These are phyloP conservation scores for Sistotremastrum suecicum DNA, from an alignment of 768 basidiomycete genomes.

Conservation along the genomic window DNA sequence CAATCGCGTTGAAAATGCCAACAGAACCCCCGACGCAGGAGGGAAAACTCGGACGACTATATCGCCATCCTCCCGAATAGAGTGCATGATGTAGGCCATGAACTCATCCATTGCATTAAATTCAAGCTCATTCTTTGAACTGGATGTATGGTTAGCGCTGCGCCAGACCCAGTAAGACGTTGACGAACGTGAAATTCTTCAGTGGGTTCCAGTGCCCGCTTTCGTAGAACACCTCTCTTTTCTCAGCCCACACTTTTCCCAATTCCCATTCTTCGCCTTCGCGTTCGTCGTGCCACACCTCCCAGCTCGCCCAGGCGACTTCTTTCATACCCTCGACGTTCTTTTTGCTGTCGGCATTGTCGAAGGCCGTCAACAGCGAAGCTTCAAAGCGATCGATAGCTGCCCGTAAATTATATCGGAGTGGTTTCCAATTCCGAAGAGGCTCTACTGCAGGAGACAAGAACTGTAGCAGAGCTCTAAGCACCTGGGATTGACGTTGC, in stretches of 20 bases:
- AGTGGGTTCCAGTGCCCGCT: conserved; percentile 64
- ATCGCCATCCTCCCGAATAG: conserved; percentile 62
- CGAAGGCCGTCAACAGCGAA: conserved; percentile 74
- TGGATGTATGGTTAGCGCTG: conserved; percentile 11
- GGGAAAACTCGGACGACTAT: conserved; percentile 83
- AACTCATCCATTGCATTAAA: conserved; percentile 93
- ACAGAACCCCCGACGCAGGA: conserved; percentile 55
- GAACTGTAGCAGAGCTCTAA: conserved; percentile 63
- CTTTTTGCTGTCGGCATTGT: conserved; percentile 59
- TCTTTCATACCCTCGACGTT: conserved; percentile 72
- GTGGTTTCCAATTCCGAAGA: conserved; percentile 46
- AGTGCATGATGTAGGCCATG: conserved; percentile 51
- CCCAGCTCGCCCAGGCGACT: conserved; percentile 76
- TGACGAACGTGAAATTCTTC: conserved; percentile 64
- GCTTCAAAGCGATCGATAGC: conserved; percentile 86
- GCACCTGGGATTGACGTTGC: conserved; percentile 44
- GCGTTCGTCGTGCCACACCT: conserved; percentile 41
- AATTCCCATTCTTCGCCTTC: conserved; percentile 70
- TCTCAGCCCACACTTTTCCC: conserved; percentile 91
- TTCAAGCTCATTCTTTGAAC: conserved; percentile 47
- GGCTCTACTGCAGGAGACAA: conserved; percentile 63
- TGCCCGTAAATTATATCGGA: conserved; percentile 52
- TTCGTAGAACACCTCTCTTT: conserved; percentile 88
- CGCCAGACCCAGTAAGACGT: background rate
- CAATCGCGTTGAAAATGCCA: conserved; percentile 73